phyloP scores from a whole-genome alignment of 2,329 filamentous ascomycete species.

The Ascochyta pisi region DNA sequence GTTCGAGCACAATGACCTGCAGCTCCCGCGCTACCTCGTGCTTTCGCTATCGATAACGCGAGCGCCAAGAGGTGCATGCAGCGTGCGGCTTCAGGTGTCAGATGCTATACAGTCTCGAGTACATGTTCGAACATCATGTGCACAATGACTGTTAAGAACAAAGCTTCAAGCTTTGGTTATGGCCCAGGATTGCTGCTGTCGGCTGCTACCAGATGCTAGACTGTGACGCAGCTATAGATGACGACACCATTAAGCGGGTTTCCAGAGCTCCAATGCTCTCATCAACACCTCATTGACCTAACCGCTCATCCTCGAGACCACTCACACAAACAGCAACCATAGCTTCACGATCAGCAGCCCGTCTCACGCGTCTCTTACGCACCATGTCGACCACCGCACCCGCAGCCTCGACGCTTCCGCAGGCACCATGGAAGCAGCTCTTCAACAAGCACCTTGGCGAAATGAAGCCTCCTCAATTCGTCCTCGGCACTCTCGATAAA shows the following conservation, averaged over 20 bases:
- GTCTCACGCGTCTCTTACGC: constrained; percentile 50
- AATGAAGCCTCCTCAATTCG: constrained; percentile 59
- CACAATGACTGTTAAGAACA: not conserved
- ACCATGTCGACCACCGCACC: constrained; percentile 57
- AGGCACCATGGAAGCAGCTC: constrained; percentile 60
- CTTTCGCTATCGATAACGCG: constrained; percentile 4
- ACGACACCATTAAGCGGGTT: constrained; percentile 16
- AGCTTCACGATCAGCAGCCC: constrained; percentile 45
- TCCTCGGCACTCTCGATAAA: constrained; percentile 58
- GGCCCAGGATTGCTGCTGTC: not conserved
- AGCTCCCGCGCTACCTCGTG: not conserved
- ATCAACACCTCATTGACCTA: not conserved
- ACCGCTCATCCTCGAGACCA: not conserved
- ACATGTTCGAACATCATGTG: not conserved
- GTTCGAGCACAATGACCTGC: constrained; percentile 5
- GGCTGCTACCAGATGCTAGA: constrained; percentile 2
- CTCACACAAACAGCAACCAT: constrained; percentile 42
- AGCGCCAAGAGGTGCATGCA: constrained; percentile 4
- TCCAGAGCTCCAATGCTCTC: constrained; percentile 7
- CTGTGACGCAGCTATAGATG: constrained; percentile 18
- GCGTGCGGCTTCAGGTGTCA: not conserved
- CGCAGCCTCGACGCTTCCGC: constrained; percentile 43
- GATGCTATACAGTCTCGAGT: not conserved
- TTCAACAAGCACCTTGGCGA: constrained; percentile 59
- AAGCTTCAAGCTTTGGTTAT: not conserved